Evolutionary conservation across 164 flowering plant genomes (phyloP).

Genomic region (Euptelea pleiosperma): DNA sequence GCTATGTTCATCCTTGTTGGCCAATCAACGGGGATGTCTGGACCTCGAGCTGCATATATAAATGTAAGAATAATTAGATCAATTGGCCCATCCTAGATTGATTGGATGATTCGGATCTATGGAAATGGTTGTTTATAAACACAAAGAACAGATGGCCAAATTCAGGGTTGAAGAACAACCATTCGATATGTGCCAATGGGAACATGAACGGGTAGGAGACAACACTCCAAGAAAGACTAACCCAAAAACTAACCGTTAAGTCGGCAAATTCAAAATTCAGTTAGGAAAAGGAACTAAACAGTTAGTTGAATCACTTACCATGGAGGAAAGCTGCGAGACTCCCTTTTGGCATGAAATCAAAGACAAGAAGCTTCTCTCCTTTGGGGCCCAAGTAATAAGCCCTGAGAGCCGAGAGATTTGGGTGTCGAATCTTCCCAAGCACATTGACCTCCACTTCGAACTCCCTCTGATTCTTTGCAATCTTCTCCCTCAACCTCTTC

Average conservation of each 20-base stretch:
- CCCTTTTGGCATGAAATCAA: constrained; percentile 86
- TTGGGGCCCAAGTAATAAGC: constrained; percentile 96
- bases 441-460: constrained; percentile 72
- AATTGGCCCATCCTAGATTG: too few relatives aligned
- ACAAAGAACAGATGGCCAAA: too few relatives aligned
- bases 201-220: too few relatives aligned
- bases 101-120: too few relatives aligned
- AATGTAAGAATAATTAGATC: too few relatives aligned
- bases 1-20: constrained; percentile 82
- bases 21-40: constrained; percentile 71
- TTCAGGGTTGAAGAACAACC: too few relatives aligned
- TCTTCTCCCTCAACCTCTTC: constrained; percentile 89
- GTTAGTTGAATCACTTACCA: constrained; percentile 77
- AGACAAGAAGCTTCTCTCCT: constrained; percentile 96
- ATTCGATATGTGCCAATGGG: too few relatives aligned
- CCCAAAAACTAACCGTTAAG: background rate
- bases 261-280: background rate
- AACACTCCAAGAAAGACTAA: too few relatives aligned
- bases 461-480: constrained; percentile 73
- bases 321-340: constrained; percentile 93
- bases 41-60: constrained; percentile 79
- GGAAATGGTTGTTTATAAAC: too few relatives aligned
- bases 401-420: constrained; percentile 71
- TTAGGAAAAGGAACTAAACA: too few relatives aligned
- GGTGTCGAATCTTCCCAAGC: constrained; percentile 80